A percentile compares a stretch with the other conserved stretches of the same genome.
Evolutionary conservation across 108 stramenopile species (phyloP).

Genomic region (Mediolabrus comicus): DNA sequence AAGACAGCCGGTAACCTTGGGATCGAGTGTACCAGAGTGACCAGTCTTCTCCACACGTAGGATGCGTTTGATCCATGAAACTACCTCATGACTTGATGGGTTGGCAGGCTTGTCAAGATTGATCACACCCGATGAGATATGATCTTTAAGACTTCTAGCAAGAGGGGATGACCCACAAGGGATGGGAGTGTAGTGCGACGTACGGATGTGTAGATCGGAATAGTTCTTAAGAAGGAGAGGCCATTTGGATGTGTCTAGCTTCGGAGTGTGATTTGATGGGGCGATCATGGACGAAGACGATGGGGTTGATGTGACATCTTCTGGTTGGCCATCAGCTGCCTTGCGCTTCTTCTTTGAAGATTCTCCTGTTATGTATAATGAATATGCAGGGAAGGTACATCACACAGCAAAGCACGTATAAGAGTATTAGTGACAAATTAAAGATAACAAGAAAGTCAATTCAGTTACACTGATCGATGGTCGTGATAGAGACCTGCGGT

Average conservation of each 20-base stretch:
- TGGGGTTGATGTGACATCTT: conserved; percentile 26
- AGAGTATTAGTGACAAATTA: not conserved
- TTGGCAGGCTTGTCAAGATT: conserved; percentile 99
- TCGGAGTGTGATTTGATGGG: conserved; percentile 82
- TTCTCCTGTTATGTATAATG: conserved; percentile 17
- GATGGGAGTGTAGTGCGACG: conserved; percentile 99
- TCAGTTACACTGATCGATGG: too few species aligned
- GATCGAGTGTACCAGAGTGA: conserved; percentile 99
- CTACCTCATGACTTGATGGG: conserved; percentile 98
- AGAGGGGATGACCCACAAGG: conserved; percentile 95
- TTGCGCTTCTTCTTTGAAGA: conserved; percentile 73
- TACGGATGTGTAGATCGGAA: conserved; percentile 93
- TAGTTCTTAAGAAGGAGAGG: conserved; percentile 99
- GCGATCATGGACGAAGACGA: conserved; percentile 66
- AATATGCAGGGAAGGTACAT: not conserved
- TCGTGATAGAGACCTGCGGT: too few species aligned
- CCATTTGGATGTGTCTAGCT: conserved; percentile 95
- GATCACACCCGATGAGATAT: conserved; percentile 96
- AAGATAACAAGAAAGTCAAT: too few species aligned
- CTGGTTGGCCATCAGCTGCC: conserved; percentile 54
- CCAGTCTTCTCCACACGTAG: conserved; percentile 99
- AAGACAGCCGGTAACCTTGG: conserved; percentile 99
- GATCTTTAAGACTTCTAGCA: conserved; percentile 88
- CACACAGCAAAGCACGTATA: too few species aligned
- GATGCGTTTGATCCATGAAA: conserved; percentile 99